A percentile compares a stretch with the other conserved stretches of the same genome.
phyloP scores from a whole-genome alignment of 2,329 filamentous ascomycete genomes.

The Leptodontidium sp. region DNA sequence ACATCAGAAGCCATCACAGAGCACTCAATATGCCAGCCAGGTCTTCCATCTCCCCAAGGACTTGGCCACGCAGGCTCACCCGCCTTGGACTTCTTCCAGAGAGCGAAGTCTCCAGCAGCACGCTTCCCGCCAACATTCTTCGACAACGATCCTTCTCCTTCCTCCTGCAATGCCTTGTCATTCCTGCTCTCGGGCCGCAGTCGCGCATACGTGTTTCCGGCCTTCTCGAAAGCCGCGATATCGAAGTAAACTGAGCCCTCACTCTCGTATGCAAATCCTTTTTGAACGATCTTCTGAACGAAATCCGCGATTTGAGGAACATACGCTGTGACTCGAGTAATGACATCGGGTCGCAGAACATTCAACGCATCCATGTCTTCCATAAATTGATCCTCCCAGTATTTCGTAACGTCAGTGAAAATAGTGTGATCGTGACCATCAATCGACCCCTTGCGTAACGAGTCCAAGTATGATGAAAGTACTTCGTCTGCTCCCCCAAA shows the following conservation, averaged over 20 bases:
- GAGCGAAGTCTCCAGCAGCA: constrained; percentile 82
- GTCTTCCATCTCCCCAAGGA: constrained; percentile 85
- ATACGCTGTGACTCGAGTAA: constrained; percentile 93
- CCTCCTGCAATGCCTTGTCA: constrained; percentile 82
- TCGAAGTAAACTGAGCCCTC: constrained; percentile 96
- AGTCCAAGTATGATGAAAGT: constrained; percentile 84
- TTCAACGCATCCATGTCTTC: constrained; percentile 89
- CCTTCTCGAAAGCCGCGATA: constrained; percentile 83
- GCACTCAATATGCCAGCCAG: constrained; percentile 98
- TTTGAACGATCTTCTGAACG: constrained; percentile 70
- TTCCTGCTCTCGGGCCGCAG: constrained; percentile 86
- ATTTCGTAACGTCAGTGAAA: constrained; percentile 85
- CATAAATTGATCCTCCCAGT: constrained; percentile 88
- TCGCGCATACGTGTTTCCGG: constrained; percentile 85
- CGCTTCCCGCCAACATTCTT: constrained; percentile 72
- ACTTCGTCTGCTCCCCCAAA: constrained; percentile 70
- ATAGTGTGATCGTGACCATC: constrained; percentile 73
- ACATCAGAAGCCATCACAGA: constrained; percentile 92
- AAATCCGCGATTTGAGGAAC: constrained; percentile 87
- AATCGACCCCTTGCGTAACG: constrained; percentile 67
- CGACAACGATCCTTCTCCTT: constrained; percentile 86
- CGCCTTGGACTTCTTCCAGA: constrained; percentile 93
- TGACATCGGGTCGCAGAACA: constrained; percentile 79
- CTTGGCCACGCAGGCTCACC: constrained; percentile 92
- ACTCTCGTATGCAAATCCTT: constrained; percentile 83